These are phyloP conservation scores for Didymella segeticola DNA, from an alignment of 2,329 filamentous ascomycete genomes.

Conservation along the genomic window DNA sequence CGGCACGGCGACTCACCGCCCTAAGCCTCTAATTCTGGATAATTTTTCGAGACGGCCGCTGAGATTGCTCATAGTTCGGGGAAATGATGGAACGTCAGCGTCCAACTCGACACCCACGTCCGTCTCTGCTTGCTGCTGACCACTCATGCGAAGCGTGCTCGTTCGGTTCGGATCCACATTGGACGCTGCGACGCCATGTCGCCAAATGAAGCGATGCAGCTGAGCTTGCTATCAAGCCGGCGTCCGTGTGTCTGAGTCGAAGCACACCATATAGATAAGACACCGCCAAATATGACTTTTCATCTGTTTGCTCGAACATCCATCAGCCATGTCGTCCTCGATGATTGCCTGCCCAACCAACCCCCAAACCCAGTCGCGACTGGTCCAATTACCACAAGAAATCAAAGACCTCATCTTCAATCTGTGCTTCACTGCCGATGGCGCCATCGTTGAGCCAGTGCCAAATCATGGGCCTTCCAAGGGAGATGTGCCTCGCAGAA, in stretches of 20 bases:
- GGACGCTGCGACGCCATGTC: slow-evolving; percentile 11
- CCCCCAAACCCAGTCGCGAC: slow-evolving; percentile 40
- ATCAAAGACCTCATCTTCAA: slow-evolving; percentile 45
- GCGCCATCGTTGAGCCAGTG: slow-evolving; percentile 35
- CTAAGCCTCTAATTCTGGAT: background rate
- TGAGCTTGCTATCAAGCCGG: slow-evolving; percentile 1
- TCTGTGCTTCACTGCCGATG: slow-evolving; percentile 34
- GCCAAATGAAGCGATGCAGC: slow-evolving; percentile 7
- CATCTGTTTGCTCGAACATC: background rate
- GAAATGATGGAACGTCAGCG: slow-evolving; percentile 1
- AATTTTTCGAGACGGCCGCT: slow-evolving; percentile 8
- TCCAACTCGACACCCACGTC: background rate
- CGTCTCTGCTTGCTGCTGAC: background rate
- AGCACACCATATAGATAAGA: slow-evolving; percentile 6
- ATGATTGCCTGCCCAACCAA: slow-evolving; percentile 24
- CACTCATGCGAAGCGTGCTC: slow-evolving; percentile 3
- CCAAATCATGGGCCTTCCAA: background rate
- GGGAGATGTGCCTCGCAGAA: background rate
- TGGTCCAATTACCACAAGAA: slow-evolving; percentile 43
- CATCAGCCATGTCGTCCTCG: slow-evolving; percentile 14
- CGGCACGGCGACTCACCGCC: slow-evolving; percentile 10
- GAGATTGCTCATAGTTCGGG: slow-evolving; percentile 8
- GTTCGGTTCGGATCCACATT: background rate
- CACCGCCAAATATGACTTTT: background rate
- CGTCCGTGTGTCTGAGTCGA: slow-evolving; percentile 14